Evolutionary conservation across 2,329 filamentous ascomycete species (phyloP).

Genomic region (Aspergillus sp.): DNA sequence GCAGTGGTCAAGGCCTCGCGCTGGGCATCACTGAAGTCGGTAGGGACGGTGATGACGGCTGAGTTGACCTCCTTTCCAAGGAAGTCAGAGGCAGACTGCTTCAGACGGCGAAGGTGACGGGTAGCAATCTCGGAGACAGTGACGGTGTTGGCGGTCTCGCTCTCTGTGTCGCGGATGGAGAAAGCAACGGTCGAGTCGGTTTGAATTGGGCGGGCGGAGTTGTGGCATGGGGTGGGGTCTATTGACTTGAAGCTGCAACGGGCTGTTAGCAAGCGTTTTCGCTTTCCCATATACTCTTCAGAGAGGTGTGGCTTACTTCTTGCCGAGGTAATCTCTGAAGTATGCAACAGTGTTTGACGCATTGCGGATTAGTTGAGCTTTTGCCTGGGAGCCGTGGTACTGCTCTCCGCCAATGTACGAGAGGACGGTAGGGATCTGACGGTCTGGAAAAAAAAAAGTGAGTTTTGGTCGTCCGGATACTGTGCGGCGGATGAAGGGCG

Average conservation of each 20-base stretch:
- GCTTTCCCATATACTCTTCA: background rate
- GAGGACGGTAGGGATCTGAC: conserved; percentile 91
- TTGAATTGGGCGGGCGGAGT: conserved; percentile 85
- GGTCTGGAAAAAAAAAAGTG: conserved; percentile 58
- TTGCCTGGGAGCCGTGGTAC: conserved; percentile 94
- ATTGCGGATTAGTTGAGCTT: conserved; percentile 89
- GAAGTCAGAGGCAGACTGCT: conserved; percentile 83
- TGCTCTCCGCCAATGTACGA: conserved; percentile 96
- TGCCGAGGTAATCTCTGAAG: conserved; percentile 93
- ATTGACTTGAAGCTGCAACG: conserved; percentile 78
- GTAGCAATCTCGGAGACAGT: conserved; percentile 78
- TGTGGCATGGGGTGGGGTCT: conserved; percentile 92
- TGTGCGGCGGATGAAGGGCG: conserved; percentile 1
- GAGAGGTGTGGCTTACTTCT: conserved; percentile 62
- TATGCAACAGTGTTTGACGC: conserved; percentile 89
- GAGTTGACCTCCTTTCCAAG: conserved; percentile 90
- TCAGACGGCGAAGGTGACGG: conserved; percentile 79
- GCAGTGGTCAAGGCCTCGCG: conserved; percentile 75
- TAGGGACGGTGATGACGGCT: conserved; percentile 91
- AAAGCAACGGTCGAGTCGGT: conserved; percentile 73
- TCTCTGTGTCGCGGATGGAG: conserved; percentile 73
- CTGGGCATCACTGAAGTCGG: conserved; percentile 87
- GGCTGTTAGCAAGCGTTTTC: conserved; percentile 12
- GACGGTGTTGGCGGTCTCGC: conserved; percentile 66
- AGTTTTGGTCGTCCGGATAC: conserved; percentile 13